phyloP scores from a whole-genome alignment of 768 basidiomycete species.

The Boletus subcaerulescens region DNA sequence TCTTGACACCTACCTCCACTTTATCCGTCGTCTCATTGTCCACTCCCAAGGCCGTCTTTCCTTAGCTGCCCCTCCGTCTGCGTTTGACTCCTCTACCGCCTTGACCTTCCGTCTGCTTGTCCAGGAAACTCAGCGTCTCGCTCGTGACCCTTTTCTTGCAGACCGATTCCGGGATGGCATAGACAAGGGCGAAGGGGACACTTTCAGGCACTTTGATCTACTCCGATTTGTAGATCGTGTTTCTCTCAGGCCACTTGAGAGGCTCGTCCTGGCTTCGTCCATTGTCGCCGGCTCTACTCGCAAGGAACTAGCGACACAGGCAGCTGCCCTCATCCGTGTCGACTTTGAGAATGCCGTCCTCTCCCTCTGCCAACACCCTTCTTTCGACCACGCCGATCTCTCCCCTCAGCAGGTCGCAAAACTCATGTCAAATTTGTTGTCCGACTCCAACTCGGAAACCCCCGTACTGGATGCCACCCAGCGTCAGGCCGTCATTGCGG shows the following conservation, averaged over 20 bases:
- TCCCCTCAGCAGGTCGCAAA: constrained; percentile 71
- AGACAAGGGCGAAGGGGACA: constrained; percentile 82
- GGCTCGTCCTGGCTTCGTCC: constrained; percentile 72
- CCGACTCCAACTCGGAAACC: constrained; percentile 62
- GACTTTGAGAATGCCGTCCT: constrained; percentile 80
- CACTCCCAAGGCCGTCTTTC: constrained; percentile 75
- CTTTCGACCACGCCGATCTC: constrained; percentile 80
- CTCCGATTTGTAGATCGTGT: constrained; percentile 79
- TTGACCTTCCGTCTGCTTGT: constrained; percentile 82
- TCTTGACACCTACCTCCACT: constrained; percentile 94
- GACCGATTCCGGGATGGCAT: constrained; percentile 89
- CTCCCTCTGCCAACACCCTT: constrained; percentile 74
- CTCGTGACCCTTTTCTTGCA: constrained; percentile 86
- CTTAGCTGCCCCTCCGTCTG: constrained; percentile 54
- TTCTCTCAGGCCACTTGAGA: constrained; percentile 76
- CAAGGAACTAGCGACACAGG: constrained; percentile 57
- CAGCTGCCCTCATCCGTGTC: constrained; percentile 62
- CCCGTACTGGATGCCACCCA: constrained; percentile 71
- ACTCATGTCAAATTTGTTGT: constrained; percentile 78
- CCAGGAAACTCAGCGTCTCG: constrained; percentile 85
- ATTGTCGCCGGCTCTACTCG: constrained; percentile 62
- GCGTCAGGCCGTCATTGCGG: constrained; percentile 69
- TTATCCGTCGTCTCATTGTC: constrained; percentile 92
- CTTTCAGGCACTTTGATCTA: constrained; percentile 82
- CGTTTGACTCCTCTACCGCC: constrained; percentile 71